Evolutionary conservation across 2,329 filamentous ascomycete species (phyloP).

Genomic region (Nectriaceae sp.): DNA sequence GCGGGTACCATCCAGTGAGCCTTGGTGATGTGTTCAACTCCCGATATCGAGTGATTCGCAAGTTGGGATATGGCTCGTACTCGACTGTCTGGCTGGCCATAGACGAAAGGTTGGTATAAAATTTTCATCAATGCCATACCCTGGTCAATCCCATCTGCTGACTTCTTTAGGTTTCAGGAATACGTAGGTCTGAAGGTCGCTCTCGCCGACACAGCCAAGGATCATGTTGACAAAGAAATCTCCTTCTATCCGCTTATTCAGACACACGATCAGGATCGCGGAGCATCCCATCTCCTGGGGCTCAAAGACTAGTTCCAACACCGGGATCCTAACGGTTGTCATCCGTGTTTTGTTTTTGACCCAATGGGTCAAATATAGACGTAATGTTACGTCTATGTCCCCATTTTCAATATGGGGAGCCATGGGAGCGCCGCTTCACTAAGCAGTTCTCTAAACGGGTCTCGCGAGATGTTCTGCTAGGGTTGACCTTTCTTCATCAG

Average conservation of each 20-base stretch:
- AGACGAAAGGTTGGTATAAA: not conserved
- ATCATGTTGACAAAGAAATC: not conserved
- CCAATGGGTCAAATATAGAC: not conserved
- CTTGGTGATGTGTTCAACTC: slow-evolving; percentile 7
- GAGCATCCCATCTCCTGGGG: not conserved
- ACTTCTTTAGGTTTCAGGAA: not conserved
- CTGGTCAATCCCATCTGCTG: not conserved
- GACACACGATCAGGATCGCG: not conserved
- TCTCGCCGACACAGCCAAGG: not conserved
- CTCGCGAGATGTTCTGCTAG: not conserved
- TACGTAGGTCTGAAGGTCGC: not conserved
- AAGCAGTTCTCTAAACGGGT: not conserved
- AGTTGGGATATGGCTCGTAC: slow-evolving; percentile 11
- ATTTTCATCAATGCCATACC: not conserved
- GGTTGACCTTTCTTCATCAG: not conserved
- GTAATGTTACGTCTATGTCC: not conserved
- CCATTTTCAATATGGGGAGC: not conserved
- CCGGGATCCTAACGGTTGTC: not conserved
- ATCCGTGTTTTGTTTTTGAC: not conserved
- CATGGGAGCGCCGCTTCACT: not conserved
- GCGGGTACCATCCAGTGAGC: slow-evolving; percentile 10
- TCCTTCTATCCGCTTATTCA: not conserved
- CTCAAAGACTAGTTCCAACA: not conserved
- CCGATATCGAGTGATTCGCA: slow-evolving; percentile 14
- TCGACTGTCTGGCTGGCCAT: slow-evolving; percentile 14